phyloP scores from a whole-genome alignment of 2,329 filamentous ascomycete species.

The Beauveria brongniartii region DNA sequence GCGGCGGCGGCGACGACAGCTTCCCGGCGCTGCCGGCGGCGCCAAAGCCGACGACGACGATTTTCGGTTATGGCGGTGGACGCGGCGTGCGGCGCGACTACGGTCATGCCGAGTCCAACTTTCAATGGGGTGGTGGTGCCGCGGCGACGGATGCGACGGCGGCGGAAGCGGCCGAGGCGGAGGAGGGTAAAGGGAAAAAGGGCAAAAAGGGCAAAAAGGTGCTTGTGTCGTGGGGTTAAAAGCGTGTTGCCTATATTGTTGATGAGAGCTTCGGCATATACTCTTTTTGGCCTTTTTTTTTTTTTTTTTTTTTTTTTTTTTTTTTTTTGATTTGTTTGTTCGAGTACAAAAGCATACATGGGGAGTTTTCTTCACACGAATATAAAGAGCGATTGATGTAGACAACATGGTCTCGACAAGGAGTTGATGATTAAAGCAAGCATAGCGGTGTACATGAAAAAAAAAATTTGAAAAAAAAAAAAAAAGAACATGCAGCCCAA shows the following conservation, averaged over 20 bases:
- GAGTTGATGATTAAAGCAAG: neutral
- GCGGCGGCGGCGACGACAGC: conserved; percentile 42
- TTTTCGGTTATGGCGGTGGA: conserved; percentile 52
- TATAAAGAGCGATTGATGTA: neutral
- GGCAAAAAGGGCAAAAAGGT: conserved; percentile 49
- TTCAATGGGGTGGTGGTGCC: conserved; percentile 41
- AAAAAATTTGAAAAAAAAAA: neutral
- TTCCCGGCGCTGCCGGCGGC: conserved; percentile 81
- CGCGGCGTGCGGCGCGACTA: conserved; percentile 46
- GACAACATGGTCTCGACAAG: neutral
- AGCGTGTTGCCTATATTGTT: neutral
- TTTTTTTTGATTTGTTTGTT: neutral
- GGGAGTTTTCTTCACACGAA: neutral
- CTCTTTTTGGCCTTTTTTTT: neutral
- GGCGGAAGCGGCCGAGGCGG: conserved; percentile 22
- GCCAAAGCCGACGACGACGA: conserved; percentile 56
- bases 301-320: neutral
- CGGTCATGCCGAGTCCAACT: conserved; percentile 40
- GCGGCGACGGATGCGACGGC: conserved; percentile 20
- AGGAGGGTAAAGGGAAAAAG: conserved; percentile 41
- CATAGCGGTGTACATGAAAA: neutral
- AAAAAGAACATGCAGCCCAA: neutral
- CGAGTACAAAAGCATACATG: neutral
- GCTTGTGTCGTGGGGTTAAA: conserved; percentile 51
- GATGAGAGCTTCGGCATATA: neutral